phyloP scores from a whole-genome alignment of 2,329 filamentous ascomycete species.

The Orbilia ellipsospora region DNA sequence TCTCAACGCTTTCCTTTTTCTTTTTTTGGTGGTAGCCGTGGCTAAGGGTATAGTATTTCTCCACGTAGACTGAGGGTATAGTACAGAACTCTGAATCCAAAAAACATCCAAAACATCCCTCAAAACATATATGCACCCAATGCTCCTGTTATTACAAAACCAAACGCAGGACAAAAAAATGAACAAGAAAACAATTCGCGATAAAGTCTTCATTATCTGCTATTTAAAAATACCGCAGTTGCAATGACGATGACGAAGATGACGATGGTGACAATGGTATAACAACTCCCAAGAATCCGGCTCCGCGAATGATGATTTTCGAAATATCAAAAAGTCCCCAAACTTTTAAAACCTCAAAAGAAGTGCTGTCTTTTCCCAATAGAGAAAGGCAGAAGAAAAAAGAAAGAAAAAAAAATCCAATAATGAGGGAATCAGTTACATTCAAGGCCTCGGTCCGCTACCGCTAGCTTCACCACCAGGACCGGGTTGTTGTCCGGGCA shows the following conservation, averaged over 20 bases:
- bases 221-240: background rate
- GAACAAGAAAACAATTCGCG: background rate
- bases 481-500: conserved; percentile 10
- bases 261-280: background rate
- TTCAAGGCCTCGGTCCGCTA: conserved; percentile 30
- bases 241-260: too few relatives aligned
- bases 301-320: background rate
- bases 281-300: background rate
- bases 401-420: background rate
- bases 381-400: too few relatives aligned
- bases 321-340: background rate
- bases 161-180: background rate
- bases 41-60: too few relatives aligned
- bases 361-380: too few relatives aligned
- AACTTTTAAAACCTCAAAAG: background rate
- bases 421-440: background rate
- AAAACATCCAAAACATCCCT: background rate
- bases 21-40: too few relatives aligned
- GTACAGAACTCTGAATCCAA: background rate
- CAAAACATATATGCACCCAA: background rate
- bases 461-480: conserved; percentile 43
- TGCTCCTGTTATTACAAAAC: background rate
- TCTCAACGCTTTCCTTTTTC: too few relatives aligned
- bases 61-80: background rate
- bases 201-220: background rate